phyloP scores from a whole-genome alignment of 2,329 filamentous ascomycete species.

The Neodidymelliopsis sp. region DNA sequence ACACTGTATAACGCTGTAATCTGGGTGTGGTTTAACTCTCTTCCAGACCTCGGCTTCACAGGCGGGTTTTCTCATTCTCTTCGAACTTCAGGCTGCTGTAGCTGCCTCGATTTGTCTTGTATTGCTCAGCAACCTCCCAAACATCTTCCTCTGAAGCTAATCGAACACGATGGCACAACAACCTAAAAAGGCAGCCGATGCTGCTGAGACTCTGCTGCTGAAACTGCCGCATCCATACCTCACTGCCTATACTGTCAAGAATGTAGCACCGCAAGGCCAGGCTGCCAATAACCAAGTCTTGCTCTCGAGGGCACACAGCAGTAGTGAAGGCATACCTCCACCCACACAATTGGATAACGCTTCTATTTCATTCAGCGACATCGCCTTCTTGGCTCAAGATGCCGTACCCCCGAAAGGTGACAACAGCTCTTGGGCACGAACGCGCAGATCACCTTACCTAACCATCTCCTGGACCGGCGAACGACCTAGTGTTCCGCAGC shows the following conservation, averaged over 20 bases:
- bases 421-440: constrained; percentile 55
- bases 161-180: constrained; percentile 31
- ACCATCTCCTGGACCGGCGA: constrained; percentile 52
- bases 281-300: constrained; percentile 31
- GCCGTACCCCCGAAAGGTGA: constrained; percentile 37
- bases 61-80: constrained; percentile 1
- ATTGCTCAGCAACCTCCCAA: constrained; percentile 14
- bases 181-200: constrained; percentile 20
- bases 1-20: constrained; percentile 31
- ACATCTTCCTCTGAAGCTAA: neutral
- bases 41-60: constrained; percentile 36
- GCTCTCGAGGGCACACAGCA: constrained; percentile 26
- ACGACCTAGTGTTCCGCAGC: constrained; percentile 54
- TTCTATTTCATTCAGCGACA: constrained; percentile 39
- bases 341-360: constrained; percentile 40
- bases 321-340: constrained; percentile 30
- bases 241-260: constrained; percentile 43
- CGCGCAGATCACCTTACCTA: constrained; percentile 53
- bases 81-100: constrained; percentile 16
- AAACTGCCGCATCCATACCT: constrained; percentile 50
- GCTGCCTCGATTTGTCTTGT: constrained; percentile 13
- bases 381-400: constrained; percentile 34
- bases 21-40: constrained; percentile 16
- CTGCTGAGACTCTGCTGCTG: constrained; percentile 35
- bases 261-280: constrained; percentile 29